Base-by-base conservation (phyloP, 1,139 yeast species). In the Blastobotrys ciferrii region DNA sequence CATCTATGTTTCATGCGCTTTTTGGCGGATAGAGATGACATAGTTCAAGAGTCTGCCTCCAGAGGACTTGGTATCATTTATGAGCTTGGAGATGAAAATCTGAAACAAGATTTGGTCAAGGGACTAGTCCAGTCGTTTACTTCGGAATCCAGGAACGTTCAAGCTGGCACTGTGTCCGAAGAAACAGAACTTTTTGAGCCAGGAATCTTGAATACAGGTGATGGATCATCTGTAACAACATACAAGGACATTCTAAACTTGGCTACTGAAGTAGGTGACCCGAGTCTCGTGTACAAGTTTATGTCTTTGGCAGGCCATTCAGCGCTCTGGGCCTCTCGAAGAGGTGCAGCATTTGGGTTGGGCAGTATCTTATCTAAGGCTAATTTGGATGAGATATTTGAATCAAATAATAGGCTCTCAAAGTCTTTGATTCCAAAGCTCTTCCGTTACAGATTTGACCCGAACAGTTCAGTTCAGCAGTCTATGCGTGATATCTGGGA, bases 251-350 rank as follows among this genome's bases (percentile, higher is more conserved):
- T 91, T 30, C 71, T 91, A 57, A 85, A 75, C 58, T 73, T 92
- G 46, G 98, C 98, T 0, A 82, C 94, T 1, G 98, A 92, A 62
- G 94, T 89, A 3, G 98, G 98, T 37, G 97, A 92, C 65, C 96
- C 98, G 17, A 80, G 95, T 60, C 76, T 92, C 58, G 96, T 92
- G 4, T 92, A 92, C 66, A 87, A 89, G 61, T 92, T 92, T 62
- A 88, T 92, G 96, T 82, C 96, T 0, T 70, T 92, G 49, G 96
- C 98, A 0, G 85, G 87, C 53, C 84, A 84, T 47, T 86, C 96
- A 0, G 82, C 95, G 0, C 70, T 91, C 32, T 92, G 98, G 98
- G 81, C 95, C 0, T 87, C 97, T 0, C 75, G 96, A 62, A 87
- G 87, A 57, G 98, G 98, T 46, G 82, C 91, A 62, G 98, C 98